Percentiles rank a stretch among this genome's conserved stretches.
phyloP scores from a whole-genome alignment of 2,329 filamentous ascomycete genomes.

The Neoscytalidium dimidiatum region DNA sequence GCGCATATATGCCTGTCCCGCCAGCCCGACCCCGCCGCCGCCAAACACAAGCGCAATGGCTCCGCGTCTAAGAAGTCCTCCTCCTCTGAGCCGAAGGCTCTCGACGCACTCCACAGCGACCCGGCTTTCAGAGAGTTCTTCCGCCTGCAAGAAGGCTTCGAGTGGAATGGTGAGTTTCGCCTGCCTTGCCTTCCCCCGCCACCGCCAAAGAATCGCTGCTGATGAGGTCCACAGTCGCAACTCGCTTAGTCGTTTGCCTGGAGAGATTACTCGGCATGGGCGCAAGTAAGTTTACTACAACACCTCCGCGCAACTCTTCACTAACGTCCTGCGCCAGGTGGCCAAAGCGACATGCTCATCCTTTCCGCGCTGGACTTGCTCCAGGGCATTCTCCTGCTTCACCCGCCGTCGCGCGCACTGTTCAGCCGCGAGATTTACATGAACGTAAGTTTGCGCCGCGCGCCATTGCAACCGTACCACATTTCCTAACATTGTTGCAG shows the following conservation, averaged over 20 bases:
- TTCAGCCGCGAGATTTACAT: conserved; percentile 91
- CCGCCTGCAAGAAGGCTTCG: conserved; percentile 93
- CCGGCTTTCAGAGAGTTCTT: conserved; percentile 95
- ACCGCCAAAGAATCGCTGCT: not conserved
- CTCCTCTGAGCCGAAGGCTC: conserved; percentile 43
- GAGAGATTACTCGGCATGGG: conserved; percentile 81
- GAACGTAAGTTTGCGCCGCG: conserved; percentile 63
- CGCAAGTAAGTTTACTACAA: conserved; percentile 49
- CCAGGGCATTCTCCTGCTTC: conserved; percentile 83
- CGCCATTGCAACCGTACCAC: not conserved
- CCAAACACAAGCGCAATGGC: conserved; percentile 35
- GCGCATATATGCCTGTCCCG: conserved; percentile 87
- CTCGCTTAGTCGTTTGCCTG: conserved; percentile 80
- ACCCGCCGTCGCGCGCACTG: conserved; percentile 83
- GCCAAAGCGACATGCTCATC: conserved; percentile 85
- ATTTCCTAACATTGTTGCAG: conserved; percentile 40
- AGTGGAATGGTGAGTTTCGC: conserved; percentile 74
- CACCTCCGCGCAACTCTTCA: not conserved
- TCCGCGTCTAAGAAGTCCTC: conserved; percentile 35
- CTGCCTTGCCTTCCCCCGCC: not conserved
- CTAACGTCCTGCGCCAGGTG: conserved; percentile 50
- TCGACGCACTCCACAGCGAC: conserved; percentile 74
- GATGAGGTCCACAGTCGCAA: conserved; percentile 60
- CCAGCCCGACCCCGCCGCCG: conserved; percentile 26
- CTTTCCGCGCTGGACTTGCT: conserved; percentile 85